These are phyloP conservation scores for Marasmius sp. DNA, from an alignment of 1,284 basidiomycete species.

Conservation along the genomic window DNA sequence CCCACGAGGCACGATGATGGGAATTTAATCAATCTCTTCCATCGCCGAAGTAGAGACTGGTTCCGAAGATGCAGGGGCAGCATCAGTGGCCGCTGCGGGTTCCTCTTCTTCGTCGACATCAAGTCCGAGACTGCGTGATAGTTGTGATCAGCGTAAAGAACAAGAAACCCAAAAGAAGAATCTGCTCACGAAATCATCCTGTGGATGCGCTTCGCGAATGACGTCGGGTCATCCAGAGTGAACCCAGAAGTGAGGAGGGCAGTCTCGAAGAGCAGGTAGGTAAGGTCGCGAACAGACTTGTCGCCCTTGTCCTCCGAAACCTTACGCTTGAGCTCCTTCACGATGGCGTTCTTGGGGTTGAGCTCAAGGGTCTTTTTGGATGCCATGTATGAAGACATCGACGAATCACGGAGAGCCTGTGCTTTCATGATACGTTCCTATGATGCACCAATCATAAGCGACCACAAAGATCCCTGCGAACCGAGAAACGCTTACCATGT, in stretches of 20 bases:
- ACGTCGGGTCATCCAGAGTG: slow-evolving; percentile 92
- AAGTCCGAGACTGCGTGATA: slow-evolving; percentile 59
- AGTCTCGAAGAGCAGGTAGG: slow-evolving; percentile 95
- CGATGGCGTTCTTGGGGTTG: slow-evolving; percentile 92
- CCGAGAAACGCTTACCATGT: slow-evolving; percentile 69
- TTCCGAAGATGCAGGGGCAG: slow-evolving; percentile 50
- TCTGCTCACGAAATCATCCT: slow-evolving; percentile 82
- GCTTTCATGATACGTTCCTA: slow-evolving; percentile 99
- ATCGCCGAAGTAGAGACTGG: slow-evolving; percentile 70
- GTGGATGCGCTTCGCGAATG: slow-evolving; percentile 95
- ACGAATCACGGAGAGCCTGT: slow-evolving; percentile 96
- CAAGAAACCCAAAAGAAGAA: slow-evolving; percentile 6
- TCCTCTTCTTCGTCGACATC: slow-evolving; percentile 79
- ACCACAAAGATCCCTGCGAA: background rate
- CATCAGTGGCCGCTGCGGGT: slow-evolving; percentile 32
- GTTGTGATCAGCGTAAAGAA: slow-evolving; percentile 10
- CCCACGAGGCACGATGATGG: background rate
- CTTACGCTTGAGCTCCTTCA: slow-evolving; percentile 96
- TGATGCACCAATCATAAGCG: slow-evolving; percentile 13
- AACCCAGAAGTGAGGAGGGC: slow-evolving; percentile 94
- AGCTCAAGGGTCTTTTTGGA: slow-evolving; percentile 99
- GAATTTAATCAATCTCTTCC: slow-evolving; percentile 80
- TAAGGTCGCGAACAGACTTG: slow-evolving; percentile 97
- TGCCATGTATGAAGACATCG: slow-evolving; percentile 99
- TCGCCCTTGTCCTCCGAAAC: slow-evolving; percentile 96